phyloP scores from a whole-genome alignment of 1,284 basidiomycete species.

The Austroboletus niveus region DNA sequence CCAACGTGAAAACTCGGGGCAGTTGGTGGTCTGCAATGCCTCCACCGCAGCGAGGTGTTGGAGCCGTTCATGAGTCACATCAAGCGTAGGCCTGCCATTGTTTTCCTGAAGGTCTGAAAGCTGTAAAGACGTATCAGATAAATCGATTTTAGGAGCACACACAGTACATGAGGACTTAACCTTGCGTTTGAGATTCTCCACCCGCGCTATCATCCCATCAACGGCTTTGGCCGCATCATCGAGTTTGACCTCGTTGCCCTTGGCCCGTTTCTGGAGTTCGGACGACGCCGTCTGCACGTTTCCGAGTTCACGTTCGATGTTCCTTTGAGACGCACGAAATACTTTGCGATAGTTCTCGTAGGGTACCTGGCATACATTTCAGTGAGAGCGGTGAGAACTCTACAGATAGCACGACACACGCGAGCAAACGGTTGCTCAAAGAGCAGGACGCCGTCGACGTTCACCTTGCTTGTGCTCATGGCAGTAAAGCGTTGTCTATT shows the following conservation, averaged over 20 bases:
- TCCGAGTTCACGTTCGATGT: conserved; percentile 76
- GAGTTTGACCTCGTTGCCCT: conserved; percentile 37
- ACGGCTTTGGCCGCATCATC: conserved; percentile 61
- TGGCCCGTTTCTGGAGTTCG: conserved; percentile 51
- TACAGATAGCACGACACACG: conserved; percentile 40
- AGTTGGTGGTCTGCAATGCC: conserved; percentile 46
- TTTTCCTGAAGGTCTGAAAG: conserved; percentile 68
- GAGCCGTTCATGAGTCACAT: conserved; percentile 70
- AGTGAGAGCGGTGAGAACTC: conserved; percentile 9
- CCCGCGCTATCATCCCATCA: conserved; percentile 72
- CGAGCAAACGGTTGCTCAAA: conserved; percentile 87
- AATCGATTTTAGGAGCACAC: conserved; percentile 6
- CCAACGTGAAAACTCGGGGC: conserved; percentile 71
- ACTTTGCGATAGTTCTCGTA: conserved; percentile 85
- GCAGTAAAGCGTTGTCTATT: conserved; percentile 11
- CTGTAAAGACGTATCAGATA: conserved; percentile 38
- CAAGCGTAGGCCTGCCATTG: conserved; percentile 63
- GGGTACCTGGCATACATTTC: conserved; percentile 57
- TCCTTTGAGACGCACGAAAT: conserved; percentile 76
- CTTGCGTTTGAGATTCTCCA: conserved; percentile 81
- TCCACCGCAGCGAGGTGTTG: conserved; percentile 68
- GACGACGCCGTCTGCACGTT: conserved; percentile 54
- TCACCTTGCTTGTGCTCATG: conserved; percentile 53
- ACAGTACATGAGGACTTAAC: conserved; percentile 39
- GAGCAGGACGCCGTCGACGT: conserved; percentile 75